These are phyloP conservation scores for Rhodotorula diobovata DNA, from an alignment of 768 basidiomycete species.

Conservation along the genomic window DNA sequence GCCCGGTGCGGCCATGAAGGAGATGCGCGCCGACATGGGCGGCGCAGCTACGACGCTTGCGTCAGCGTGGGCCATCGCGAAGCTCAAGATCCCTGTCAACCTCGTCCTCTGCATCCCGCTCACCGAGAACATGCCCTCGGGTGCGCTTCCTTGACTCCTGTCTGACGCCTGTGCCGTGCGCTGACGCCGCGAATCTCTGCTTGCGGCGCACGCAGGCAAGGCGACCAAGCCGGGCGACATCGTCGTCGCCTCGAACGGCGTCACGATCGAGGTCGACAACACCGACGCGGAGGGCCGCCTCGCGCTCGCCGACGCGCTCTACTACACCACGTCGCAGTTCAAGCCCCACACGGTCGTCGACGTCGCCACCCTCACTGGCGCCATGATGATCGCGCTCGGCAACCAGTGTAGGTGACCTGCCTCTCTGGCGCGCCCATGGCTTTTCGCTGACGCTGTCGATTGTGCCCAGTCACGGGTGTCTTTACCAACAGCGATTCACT, in stretches of 20 bases:
- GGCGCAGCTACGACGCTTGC: slow-evolving; percentile 69
- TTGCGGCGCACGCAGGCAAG: neutral
- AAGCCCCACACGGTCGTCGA: slow-evolving; percentile 79
- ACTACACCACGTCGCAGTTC: slow-evolving; percentile 70
- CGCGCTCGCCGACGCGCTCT: slow-evolving; percentile 63
- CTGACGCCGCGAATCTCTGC: neutral
- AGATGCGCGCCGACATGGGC: slow-evolving; percentile 51
- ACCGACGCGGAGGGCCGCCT: slow-evolving; percentile 66
- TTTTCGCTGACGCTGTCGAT: neutral
- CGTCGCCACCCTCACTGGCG: slow-evolving; percentile 79
- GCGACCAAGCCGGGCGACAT: slow-evolving; percentile 65
- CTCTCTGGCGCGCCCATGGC: neutral
- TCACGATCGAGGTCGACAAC: slow-evolving; percentile 78
- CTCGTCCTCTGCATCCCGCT: slow-evolving; percentile 68
- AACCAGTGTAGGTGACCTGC: slow-evolving; percentile 50
- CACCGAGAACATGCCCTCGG: slow-evolving; percentile 78
- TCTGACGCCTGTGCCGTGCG: no score
- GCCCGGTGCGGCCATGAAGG: slow-evolving; percentile 57
- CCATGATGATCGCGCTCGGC: slow-evolving; percentile 68
- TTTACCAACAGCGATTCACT: slow-evolving; percentile 63
- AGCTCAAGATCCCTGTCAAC: slow-evolving; percentile 75
- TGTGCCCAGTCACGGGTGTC: slow-evolving; percentile 60
- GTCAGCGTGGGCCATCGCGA: slow-evolving; percentile 70
- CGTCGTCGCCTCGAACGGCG: slow-evolving; percentile 50
- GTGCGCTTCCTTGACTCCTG: no score